Conservation (phyloP, 2,329 filamentous ascomycete species). For the Fusarium anguioides region DNA sequence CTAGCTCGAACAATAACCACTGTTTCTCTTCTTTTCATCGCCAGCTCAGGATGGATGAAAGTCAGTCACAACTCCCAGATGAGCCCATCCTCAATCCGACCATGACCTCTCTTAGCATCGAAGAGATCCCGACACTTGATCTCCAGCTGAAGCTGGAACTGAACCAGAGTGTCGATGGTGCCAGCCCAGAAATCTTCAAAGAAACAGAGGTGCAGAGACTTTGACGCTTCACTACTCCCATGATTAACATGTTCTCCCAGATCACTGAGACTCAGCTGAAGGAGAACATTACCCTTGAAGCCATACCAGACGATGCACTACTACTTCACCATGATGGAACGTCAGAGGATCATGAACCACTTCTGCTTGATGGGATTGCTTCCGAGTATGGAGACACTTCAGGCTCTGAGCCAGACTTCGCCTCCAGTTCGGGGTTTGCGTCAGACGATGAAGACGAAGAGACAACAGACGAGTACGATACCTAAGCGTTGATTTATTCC, state of each 20-base stretch:
- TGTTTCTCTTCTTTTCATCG: not conserved
- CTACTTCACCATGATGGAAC: constrained; percentile 8
- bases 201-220: constrained; percentile 9
- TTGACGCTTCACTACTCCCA: not conserved
- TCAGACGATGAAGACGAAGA: constrained; percentile 40
- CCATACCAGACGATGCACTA: not conserved
- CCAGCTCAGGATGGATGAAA: constrained; percentile 7
- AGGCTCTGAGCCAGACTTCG: constrained; percentile 36
- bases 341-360: not conserved
- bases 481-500: not conserved
- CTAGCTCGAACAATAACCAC: not conserved
- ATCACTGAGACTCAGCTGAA: not conserved
- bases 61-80: not conserved
- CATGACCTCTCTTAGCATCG: not conserved
- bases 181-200: not conserved
- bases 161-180: not conserved
- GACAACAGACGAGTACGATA: constrained; percentile 36
- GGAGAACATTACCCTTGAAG: not conserved
- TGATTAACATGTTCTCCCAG: not conserved
- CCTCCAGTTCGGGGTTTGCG: constrained; percentile 36
- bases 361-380: constrained; percentile 2
- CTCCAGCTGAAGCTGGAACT: not conserved
- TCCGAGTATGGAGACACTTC: constrained; percentile 33
- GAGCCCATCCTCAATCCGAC: constrained; percentile 1
- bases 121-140: constrained; percentile 5